Percentiles rank a stretch among this genome's conserved stretches.
These are phyloP conservation scores for Plasmodium berghei DNA, from an alignment of 169 alveolate genomes.

Conservation along the genomic window DNA sequence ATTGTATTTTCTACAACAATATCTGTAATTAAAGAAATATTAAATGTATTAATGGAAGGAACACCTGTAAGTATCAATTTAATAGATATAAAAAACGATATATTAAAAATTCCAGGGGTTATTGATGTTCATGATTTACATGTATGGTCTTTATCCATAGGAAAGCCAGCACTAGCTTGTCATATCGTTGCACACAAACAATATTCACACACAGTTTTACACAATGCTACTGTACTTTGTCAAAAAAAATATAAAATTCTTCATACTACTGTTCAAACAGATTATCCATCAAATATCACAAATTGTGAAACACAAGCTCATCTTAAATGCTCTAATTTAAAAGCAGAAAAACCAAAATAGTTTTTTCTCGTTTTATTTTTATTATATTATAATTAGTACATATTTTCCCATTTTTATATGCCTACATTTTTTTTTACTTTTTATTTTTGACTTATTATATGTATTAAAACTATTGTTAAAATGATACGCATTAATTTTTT, in stretches of 20 bases:
- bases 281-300: constrained; percentile 83
- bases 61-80: constrained; percentile 92
- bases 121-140: constrained; percentile 95
- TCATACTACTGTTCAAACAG: constrained; percentile 92
- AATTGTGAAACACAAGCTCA: constrained; percentile 88
- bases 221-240: constrained; percentile 87
- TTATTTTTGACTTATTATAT: too few species aligned
- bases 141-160: constrained; percentile 96
- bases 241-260: constrained; percentile 88
- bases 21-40: constrained; percentile 92
- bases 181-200: constrained; percentile 91
- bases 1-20: constrained; percentile 94
- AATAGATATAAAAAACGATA: constrained; percentile 87
- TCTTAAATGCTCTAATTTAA: constrained; percentile 83
- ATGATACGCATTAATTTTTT: too few species aligned
- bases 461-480: too few species aligned
- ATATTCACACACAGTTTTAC: constrained; percentile 78
- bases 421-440: too few species aligned
- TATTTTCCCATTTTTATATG: too few species aligned
- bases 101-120: constrained; percentile 90
- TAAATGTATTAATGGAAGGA: constrained; percentile 96
- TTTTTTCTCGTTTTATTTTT: too few species aligned
- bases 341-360: constrained; percentile 23
- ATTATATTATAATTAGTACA: too few species aligned
- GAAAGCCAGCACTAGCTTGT: constrained; percentile 93